phyloP scores from a whole-genome alignment of 371 early-diverging fungal genomes.

The Actinomucor elegans region DNA sequence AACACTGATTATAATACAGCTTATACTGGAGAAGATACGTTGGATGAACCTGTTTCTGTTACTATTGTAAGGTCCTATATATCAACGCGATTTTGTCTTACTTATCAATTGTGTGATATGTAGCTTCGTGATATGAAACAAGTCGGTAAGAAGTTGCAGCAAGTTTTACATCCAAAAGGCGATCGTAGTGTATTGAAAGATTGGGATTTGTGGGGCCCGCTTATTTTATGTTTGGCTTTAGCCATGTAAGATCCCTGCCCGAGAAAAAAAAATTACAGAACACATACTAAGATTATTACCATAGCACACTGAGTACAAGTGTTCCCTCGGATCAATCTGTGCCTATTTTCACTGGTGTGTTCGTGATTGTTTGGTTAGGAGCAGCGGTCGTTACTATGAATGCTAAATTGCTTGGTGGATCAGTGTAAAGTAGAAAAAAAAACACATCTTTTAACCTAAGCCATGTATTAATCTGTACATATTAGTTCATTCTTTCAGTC shows the following conservation, averaged over 20 bases:
- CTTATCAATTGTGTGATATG: conserved; percentile 11
- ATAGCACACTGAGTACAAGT: conserved; percentile 63
- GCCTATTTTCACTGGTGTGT: conserved; percentile 84
- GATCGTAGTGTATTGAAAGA: conserved; percentile 71
- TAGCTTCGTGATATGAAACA: conserved; percentile 78
- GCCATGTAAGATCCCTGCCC: conserved; percentile 70
- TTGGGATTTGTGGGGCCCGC: conserved; percentile 96
- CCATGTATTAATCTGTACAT: too few relatives aligned
- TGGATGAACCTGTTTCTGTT: conserved; percentile 88
- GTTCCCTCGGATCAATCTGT: conserved; percentile 72
- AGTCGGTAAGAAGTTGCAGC: conserved; percentile 69
- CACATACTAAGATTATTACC: background rate
- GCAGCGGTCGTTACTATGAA: conserved; percentile 90
- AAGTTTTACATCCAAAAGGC: conserved; percentile 73
- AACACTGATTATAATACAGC: background rate
- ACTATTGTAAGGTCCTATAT: conserved; percentile 65
- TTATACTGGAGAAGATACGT: conserved; percentile 61
- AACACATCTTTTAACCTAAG: too few relatives aligned
- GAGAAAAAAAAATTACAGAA: background rate
- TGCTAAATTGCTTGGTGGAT: conserved; percentile 89
- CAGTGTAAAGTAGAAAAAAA: too few relatives aligned
- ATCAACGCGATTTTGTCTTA: too few relatives aligned
- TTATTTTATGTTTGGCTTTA: conserved; percentile 83
- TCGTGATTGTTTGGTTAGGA: conserved; percentile 91
- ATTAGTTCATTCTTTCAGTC: conserved; percentile 93